Base-by-base conservation (phyloP, 345 rosid genomes). In the Kandelia obovata region DNA sequence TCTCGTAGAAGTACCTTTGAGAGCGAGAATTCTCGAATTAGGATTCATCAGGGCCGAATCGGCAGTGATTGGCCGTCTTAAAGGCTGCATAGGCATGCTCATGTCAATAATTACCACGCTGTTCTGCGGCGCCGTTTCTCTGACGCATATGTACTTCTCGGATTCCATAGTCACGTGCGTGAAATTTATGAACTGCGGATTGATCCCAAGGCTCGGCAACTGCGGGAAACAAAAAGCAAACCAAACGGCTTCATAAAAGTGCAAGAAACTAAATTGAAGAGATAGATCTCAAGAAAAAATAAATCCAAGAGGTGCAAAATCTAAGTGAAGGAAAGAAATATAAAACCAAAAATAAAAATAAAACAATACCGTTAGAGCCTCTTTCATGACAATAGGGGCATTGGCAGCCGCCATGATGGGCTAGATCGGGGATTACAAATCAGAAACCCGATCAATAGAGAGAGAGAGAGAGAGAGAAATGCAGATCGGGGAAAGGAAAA, bases 31-130 rank as follows among this genome's bases (percentile, higher is more conserved):
- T 79, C 88, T 86, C 17, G 97, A 82, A 78, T 85, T 85, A 6
- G 97, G 97, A 83, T 89, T 88, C 98, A 88, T 88, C 23, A 86
- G 82, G 21, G 94, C 92, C 11, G 96, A 92, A 57, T 89, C 89
- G 7, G 96, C 98, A 35, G 92, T 92, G 63, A 92, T 89, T 64
- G 94, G 94, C 73, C 97, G 83, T 64, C 96, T 74, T 51, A 89
- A 60, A 37, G 96, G 97, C 78, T 92, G 96, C 77, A 75, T 86
- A 46, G 98, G 96, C 94, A 87, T 83, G 71, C 53, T 88, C 96
- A 92, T 89, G 71, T 87, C 98, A 49, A 89, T 69, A 65, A 92
- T 85, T 19, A 89, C 96, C 49, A 89, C 94, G 68, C 91, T 89
- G 61, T 88, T 88, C 70, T 89, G 96, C 0, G 92, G 92, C n/a